Base-by-base conservation (phyloP, 2,329 filamentous ascomycete genomes). In the Phyllosticta citriasiana region DNA sequence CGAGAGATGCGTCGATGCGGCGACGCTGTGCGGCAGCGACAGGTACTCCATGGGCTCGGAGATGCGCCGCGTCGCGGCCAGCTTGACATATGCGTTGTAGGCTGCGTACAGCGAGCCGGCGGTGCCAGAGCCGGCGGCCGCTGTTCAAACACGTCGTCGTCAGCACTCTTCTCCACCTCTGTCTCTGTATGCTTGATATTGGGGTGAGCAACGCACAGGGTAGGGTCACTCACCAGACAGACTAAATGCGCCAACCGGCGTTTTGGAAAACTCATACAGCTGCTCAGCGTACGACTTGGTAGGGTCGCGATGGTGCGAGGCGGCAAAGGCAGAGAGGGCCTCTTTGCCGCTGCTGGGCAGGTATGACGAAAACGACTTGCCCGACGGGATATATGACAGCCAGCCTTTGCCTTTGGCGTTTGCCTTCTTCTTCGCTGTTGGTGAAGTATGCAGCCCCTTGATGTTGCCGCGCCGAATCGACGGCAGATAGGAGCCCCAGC, bases 231-330 rank as follows among this genome's bases (percentile, higher is more conserved):
- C 69, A 75, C 75, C 75, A 56, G 74, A 74, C 35, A 77, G 65
- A 3, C 74, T 74, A 50, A 77, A 78, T 50, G 78, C 78, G 14
- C 78, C 78, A 3, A 80, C 78, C 4, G 78, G 78, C 6, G 78
- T 80, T 65, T 78, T 78, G 0, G 75, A 78, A 63, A 80, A 80
- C 61, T 79, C 77, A 61, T 77, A 76, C 14, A 80, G 67, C 64
- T 80, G 78, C 65, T 80, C 76, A 4, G 78, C 71, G 63, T 79
- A 79, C 53, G 76, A 76, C 66, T 80, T 80, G 58, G 72, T 76
- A 2, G 75, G 75, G 62, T 80, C 77, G 35, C 77, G 72, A 26
- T 75, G 66, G 63, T 79, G 77, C 57, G 72, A 74, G 35, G 72
- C 65, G 58, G 77, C 74, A 65, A 80, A 79, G 6, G 76, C 72